phyloP scores from a whole-genome alignment of 1,284 basidiomycete genomes.

The Cutaneotrichosporon sp. region DNA sequence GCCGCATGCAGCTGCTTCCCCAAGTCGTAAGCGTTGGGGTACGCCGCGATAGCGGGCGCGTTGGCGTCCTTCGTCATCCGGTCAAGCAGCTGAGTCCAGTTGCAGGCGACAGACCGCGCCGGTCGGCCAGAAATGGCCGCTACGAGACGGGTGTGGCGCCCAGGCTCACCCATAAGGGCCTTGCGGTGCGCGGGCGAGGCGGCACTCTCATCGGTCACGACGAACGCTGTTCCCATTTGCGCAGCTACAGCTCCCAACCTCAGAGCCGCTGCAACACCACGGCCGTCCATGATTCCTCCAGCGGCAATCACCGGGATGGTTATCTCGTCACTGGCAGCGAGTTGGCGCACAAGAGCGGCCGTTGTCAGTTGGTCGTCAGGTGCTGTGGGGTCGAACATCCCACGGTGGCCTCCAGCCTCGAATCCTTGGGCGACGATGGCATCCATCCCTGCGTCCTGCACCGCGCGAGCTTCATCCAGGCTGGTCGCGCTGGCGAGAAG shows the following conservation, averaged over 20 bases:
- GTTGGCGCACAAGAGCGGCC: slow-evolving; percentile 21
- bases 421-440: slow-evolving; percentile 36
- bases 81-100: slow-evolving; percentile 22
- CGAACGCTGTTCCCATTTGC: slow-evolving; percentile 41
- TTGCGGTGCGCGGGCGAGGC: slow-evolving; percentile 26
- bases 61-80: neutral
- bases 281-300: slow-evolving; percentile 37
- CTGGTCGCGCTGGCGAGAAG: slow-evolving; percentile 32
- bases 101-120: slow-evolving; percentile 26
- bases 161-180: slow-evolving; percentile 16
- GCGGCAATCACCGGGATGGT: slow-evolving; percentile 35
- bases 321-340: slow-evolving; percentile 9
- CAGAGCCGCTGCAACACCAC: slow-evolving; percentile 21
- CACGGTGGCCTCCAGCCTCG: slow-evolving; percentile 42
- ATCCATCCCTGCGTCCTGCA: slow-evolving; percentile 31
- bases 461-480: slow-evolving; percentile 24
- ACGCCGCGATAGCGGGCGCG: slow-evolving; percentile 22
- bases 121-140: slow-evolving; percentile 32
- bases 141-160: slow-evolving; percentile 25
- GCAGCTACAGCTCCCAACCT: slow-evolving; percentile 28
- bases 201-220: slow-evolving; percentile 28
- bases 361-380: slow-evolving; percentile 30
- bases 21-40: slow-evolving; percentile 37
- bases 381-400: slow-evolving; percentile 28
- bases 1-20: slow-evolving; percentile 34